Evolutionary conservation across 176 grass and related monocot genomes (phyloP), one percentile per base, ranked within the genome.

Genomic region (Saccharum spontaneum): DNA sequence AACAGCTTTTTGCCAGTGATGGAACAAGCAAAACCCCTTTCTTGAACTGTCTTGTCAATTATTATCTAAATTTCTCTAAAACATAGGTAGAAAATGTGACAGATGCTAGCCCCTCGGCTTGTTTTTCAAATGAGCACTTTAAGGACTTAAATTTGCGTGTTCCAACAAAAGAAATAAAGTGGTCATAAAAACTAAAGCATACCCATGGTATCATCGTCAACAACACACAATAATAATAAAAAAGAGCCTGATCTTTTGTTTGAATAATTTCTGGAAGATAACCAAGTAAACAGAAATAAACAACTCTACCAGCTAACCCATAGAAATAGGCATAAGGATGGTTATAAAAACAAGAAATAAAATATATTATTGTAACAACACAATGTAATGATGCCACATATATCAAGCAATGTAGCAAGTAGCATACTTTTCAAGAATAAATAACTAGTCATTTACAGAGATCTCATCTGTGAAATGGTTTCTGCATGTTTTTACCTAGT

Each of bases 31-130:
- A 17, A 74, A 75, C 9, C 3, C 16, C 72, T 50, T 50, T 10
- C 16, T 48, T 52, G 15, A 75, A 64, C 30, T 83, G 30, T 65
- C 11, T 46, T 74, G 31, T 48, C 26, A 24, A 64, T n/a, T 64
- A 63, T 75, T 82, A 36, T 20, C 37, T 72, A 43, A 61, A 72
- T 33, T 82, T 75, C 24, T 16, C 26, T 74, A n/a, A 36, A 74
- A 14, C 7, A 34, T 38, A 61, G n/a, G 23, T 74, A 44, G 37
- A 23, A 34, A 74, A 23, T 73, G 7, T 48, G 28, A 16, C 17
- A 74, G n/a, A 5, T 16, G 39, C 3, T 16, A 61, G 6, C 7
- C n/a, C n/a, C 8, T 46, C 20, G 4, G 8, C 13, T 36, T 12
- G 16, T 26, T 63, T 46, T 10, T 31, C 18, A 83, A 46, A 73